Evolutionary conservation across 2,329 filamentous ascomycete species (phyloP).

Genomic region (Coniochaeta pulveracea): DNA sequence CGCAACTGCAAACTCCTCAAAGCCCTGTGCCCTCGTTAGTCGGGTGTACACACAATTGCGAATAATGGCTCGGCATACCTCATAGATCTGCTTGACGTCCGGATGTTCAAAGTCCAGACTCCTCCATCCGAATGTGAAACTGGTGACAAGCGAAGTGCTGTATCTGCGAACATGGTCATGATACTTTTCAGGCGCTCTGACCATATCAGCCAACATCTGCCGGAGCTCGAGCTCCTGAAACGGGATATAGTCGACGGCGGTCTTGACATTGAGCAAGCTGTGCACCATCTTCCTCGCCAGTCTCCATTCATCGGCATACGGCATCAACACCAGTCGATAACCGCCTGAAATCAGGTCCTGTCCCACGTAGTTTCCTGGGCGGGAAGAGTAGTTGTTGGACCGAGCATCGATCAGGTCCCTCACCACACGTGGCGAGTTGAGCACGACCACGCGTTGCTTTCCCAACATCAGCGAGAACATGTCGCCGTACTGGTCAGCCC

Average conservation of each 20-base stretch:
- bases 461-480: slow-evolving; percentile 1
- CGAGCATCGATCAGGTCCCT: slow-evolving; percentile 40
- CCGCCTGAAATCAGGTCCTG: neutral
- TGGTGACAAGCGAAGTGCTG: slow-evolving; percentile 29
- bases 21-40: slow-evolving; percentile 11
- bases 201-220: neutral
- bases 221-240: slow-evolving; percentile 38
- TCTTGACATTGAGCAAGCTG: slow-evolving; percentile 29
- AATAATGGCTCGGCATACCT: slow-evolving; percentile 13
- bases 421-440: slow-evolving; percentile 30
- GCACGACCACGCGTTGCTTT: slow-evolving; percentile 4
- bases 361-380: slow-evolving; percentile 14
- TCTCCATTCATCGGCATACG: slow-evolving; percentile 22
- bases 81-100: slow-evolving; percentile 28
- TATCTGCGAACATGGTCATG: slow-evolving; percentile 23
- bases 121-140: slow-evolving; percentile 24
- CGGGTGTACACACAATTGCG: neutral
- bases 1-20: slow-evolving; percentile 18
- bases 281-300: slow-evolving; percentile 27
- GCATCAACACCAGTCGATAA: neutral
- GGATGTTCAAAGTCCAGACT: slow-evolving; percentile 25
- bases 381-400: slow-evolving; percentile 35
- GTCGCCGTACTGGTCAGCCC: slow-evolving; percentile 33
- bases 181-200: neutral
- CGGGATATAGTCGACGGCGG: slow-evolving; percentile 31